These are phyloP conservation scores for Ajuga reptans DNA, from an alignment of 305 asterid species.

Conservation along the genomic window DNA sequence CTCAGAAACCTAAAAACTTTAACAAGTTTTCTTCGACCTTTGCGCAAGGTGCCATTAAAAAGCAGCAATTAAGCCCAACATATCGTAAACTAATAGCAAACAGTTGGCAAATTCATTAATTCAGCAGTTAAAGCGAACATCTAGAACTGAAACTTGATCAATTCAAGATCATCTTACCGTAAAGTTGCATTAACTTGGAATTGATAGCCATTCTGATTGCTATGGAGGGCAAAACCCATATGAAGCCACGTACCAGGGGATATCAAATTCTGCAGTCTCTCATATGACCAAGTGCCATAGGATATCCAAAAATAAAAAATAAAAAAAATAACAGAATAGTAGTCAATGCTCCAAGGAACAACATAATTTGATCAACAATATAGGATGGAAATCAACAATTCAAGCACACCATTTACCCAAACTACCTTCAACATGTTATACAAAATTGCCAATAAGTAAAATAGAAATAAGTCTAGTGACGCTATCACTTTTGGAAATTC, in stretches of 20 bases:
- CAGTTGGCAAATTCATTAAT: constrained; percentile 14
- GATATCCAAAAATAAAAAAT: too few relatives aligned
- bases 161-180: constrained; percentile 29
- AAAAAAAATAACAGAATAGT: too few relatives aligned
- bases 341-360: too few relatives aligned
- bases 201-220: constrained; percentile 32
- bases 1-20: constrained; percentile 65
- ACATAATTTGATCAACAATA: too few relatives aligned
- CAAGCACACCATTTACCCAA: too few relatives aligned
- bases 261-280: too few relatives aligned
- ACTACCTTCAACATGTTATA: background rate
- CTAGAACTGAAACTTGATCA: background rate
- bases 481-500: background rate
- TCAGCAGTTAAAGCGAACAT: background rate
- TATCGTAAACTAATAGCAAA: constrained; percentile 58
- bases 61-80: constrained; percentile 78
- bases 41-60: constrained; percentile 85
- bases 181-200: constrained; percentile 36
- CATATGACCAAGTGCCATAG: too few relatives aligned
- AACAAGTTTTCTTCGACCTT: constrained; percentile 98
- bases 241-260: too few relatives aligned
- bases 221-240: constrained; percentile 11
- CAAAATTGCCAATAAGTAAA: background rate
- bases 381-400: too few relatives aligned
- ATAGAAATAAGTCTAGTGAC: background rate